These are phyloP conservation scores for Venturiaceae sp. DNA, from an alignment of 2,329 filamentous ascomycete species.

Conservation along the genomic window DNA sequence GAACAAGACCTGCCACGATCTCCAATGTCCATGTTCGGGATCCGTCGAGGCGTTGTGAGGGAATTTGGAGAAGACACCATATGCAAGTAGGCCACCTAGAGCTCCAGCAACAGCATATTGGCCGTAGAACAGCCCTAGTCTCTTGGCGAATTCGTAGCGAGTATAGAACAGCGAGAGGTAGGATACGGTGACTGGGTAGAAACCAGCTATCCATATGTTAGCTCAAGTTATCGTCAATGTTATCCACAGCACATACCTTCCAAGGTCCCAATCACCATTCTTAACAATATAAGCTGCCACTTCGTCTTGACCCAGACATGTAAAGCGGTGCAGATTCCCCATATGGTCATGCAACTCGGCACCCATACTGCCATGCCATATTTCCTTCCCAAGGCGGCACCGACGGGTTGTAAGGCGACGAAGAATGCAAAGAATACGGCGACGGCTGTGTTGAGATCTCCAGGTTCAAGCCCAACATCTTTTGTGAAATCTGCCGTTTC, in stretches of 20 bases:
- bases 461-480: slow-evolving; percentile 42
- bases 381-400: slow-evolving; percentile 46
- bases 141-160: slow-evolving; percentile 45
- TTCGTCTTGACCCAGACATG: slow-evolving; percentile 35
- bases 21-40: slow-evolving; percentile 22
- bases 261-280: slow-evolving; percentile 36
- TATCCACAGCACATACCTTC: slow-evolving; percentile 24
- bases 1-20: slow-evolving; percentile 42
- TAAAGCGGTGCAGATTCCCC: slow-evolving; percentile 39
- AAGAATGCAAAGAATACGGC: slow-evolving; percentile 50
- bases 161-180: slow-evolving; percentile 51
- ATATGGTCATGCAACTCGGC: slow-evolving; percentile 46
- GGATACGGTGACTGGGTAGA: slow-evolving; percentile 49
- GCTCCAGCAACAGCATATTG: slow-evolving; percentile 47
- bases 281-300: slow-evolving; percentile 37
- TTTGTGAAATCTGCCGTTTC: slow-evolving; percentile 50
- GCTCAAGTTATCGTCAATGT: background rate
- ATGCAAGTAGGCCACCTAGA: slow-evolving; percentile 45
- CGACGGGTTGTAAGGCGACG: slow-evolving; percentile 47
- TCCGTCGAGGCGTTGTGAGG: slow-evolving; percentile 12
- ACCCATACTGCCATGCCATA: slow-evolving; percentile 48
- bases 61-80: slow-evolving; percentile 36
- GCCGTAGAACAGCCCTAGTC: slow-evolving; percentile 47
- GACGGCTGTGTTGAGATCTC: slow-evolving; percentile 46
- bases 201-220: slow-evolving; percentile 32